A percentile compares a stretch with the other conserved stretches of the same genome.
Conservation (phyloP, 495 filamentous ascomycete species). For the Hyaloscypha finlandica region DNA sequence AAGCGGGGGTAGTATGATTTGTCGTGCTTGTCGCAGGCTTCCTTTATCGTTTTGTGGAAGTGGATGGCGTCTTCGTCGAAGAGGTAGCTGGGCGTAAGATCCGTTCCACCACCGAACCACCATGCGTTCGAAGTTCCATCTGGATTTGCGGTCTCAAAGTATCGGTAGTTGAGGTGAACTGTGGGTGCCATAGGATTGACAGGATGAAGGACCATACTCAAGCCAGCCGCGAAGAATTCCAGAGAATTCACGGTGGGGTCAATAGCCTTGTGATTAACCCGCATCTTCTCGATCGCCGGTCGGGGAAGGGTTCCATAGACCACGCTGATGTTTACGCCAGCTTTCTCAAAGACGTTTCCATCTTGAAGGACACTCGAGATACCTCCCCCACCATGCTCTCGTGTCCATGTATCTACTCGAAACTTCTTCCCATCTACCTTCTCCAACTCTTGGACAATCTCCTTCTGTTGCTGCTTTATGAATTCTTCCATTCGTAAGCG, state of each 20-base stretch:
- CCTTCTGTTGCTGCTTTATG: slow-evolving; percentile 86
- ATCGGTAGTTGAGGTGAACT: slow-evolving; percentile 97
- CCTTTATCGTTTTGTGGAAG: slow-evolving; percentile 93
- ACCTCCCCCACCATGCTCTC: slow-evolving; percentile 77
- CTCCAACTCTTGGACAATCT: slow-evolving; percentile 80
- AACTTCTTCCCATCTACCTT: slow-evolving; percentile 82
- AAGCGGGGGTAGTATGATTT: slow-evolving; percentile 90
- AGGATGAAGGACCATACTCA: slow-evolving; percentile 92
- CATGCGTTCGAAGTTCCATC: slow-evolving; percentile 76
- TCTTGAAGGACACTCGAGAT: slow-evolving; percentile 94
- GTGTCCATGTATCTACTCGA: slow-evolving; percentile 79
- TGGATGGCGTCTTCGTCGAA: slow-evolving; percentile 97
- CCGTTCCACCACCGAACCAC: slow-evolving; percentile 98
- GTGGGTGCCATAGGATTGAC: slow-evolving; percentile 96
- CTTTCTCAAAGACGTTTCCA: slow-evolving; percentile 97
- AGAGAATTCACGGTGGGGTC: slow-evolving; percentile 65
- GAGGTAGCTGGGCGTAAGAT: slow-evolving; percentile 91
- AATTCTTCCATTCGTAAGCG: slow-evolving; percentile 95
- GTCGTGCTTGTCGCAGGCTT: slow-evolving; percentile 91
- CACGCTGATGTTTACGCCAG: slow-evolving; percentile 90
- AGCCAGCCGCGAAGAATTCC: slow-evolving; percentile 91
- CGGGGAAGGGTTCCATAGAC: slow-evolving; percentile 92
- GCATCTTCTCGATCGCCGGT: slow-evolving; percentile 89
- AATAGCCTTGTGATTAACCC: slow-evolving; percentile 90
- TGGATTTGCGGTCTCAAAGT: slow-evolving; percentile 90